phyloP scores from a whole-genome alignment of 2,329 filamentous ascomycete genomes.

The Colletotrichum siamense region DNA sequence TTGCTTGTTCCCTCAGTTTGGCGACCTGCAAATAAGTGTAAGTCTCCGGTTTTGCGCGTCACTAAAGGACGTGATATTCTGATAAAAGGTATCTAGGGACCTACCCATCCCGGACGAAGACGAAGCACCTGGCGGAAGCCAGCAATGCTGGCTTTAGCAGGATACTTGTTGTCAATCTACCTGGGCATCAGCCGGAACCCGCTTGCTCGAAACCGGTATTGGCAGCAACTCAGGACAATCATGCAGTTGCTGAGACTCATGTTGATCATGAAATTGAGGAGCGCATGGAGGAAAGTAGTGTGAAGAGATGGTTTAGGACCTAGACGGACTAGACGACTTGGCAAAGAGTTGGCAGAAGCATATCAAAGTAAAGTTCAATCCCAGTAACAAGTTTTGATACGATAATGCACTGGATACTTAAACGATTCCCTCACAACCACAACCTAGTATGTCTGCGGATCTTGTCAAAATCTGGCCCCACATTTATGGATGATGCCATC shows the following conservation, averaged over 20 bases:
- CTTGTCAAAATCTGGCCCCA: background rate
- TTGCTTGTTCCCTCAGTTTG: constrained; percentile 38
- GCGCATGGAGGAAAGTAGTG: background rate
- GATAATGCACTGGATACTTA: background rate
- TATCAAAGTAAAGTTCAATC: background rate
- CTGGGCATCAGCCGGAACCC: background rate
- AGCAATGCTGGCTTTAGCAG: background rate
- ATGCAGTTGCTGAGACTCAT: background rate
- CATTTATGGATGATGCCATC: background rate
- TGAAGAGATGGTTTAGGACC: background rate
- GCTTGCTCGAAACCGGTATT: background rate
- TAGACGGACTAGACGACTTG: background rate
- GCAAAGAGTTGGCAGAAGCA: background rate
- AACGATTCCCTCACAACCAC: background rate
- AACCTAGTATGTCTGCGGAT: background rate
- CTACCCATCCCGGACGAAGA: background rate
- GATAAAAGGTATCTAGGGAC: background rate
- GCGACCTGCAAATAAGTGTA: constrained; percentile 37
- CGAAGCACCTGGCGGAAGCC: background rate
- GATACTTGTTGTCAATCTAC: background rate
- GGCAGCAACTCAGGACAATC: background rate
- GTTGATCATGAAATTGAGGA: background rate
- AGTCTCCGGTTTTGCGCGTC: constrained; percentile 18
- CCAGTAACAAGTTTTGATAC: background rate
- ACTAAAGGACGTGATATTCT: background rate